These are phyloP conservation scores for Elsinoe australis DNA, from an alignment of 2,329 filamentous ascomycete species.

Conservation along the genomic window DNA sequence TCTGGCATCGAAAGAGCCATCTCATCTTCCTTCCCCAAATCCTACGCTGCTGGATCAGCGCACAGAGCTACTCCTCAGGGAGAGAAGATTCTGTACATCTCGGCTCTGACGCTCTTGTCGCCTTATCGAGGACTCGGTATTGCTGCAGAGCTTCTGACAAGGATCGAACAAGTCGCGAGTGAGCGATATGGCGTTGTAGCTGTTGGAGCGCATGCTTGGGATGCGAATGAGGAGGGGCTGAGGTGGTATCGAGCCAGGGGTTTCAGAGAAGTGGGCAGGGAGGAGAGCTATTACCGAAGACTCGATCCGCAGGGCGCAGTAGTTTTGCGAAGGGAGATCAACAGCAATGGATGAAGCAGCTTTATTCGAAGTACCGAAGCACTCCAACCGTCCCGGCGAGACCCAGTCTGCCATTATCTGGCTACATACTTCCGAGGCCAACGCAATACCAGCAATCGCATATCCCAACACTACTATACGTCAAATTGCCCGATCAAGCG, in stretches of 20 bases:
- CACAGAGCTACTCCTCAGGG: slow-evolving; percentile 16
- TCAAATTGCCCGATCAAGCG: too few relatives aligned
- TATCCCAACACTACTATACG: too few relatives aligned
- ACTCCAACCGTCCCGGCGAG: too few relatives aligned
- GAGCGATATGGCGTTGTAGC: slow-evolving; percentile 44
- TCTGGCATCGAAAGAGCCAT: slow-evolving; percentile 1
- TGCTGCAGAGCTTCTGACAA: slow-evolving; percentile 46
- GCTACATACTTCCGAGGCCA: too few relatives aligned
- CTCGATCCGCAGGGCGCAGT: slow-evolving; percentile 50
- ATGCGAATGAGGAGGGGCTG: slow-evolving; percentile 52
- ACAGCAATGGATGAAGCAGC: neutral
- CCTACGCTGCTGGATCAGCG: neutral
- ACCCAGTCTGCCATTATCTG: too few relatives aligned
- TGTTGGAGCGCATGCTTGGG: slow-evolving; percentile 58
- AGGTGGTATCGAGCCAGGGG: slow-evolving; percentile 54
- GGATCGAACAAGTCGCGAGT: slow-evolving; percentile 31
- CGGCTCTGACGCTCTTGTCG: slow-evolving; percentile 52
- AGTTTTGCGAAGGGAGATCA: slow-evolving; percentile 39
- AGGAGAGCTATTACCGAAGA: slow-evolving; percentile 53
- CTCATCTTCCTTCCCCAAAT: slow-evolving; percentile 7
- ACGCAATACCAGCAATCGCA: too few relatives aligned
- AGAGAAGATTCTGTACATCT: slow-evolving; percentile 48
- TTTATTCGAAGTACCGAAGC: neutral
- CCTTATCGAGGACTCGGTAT: slow-evolving; percentile 53
- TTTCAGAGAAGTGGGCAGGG: slow-evolving; percentile 45